Evolutionary conservation across 2,329 filamentous ascomycete species (phyloP), one percentile per base, ranked within the genome.

Genomic region (Talaromyces sp.): DNA sequence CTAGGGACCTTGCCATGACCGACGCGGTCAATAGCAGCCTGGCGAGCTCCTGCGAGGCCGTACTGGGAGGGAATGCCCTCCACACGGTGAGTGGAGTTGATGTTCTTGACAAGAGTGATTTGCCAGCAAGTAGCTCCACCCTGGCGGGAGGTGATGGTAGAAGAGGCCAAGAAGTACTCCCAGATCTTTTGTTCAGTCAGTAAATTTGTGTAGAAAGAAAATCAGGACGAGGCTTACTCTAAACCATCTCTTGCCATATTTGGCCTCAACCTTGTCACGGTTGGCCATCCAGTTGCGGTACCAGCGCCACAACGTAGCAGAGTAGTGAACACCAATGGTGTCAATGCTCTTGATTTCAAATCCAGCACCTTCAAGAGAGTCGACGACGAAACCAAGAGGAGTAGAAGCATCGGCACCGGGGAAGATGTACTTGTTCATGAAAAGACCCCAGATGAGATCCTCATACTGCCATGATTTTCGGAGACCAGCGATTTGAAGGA

Each of bases 391-490:
- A 71, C 92, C 92, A 58, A 99, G 88, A 61, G 95, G 95, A 66
- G 93, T 96, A 50, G 92, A 96, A 61, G 95, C 95, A 77, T 98
- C 95, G 61, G 95, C 95, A 77, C 95, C 95, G 39, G 93, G 95
- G 87, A 98, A 98, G 78, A 98, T 86, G 81, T 98, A 97, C 84
- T 97, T 97, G 89, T 98, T 98, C 93, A 98, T 96, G 86, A 97
- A 98, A 56, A 98, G 86, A 77, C 95, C 95, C 95, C 95, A 98
- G 79, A 94, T 91, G 61, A 97, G 86, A 81, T 98, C 94, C 84
- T 98, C 93, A 76, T 97, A 98, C 80, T 98, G 95, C 95, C 95
- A 98, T 69, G 86, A 84, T 84, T 96, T 96, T 72, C 95, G 90
- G 68, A 99, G 86, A 81, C 95, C 95, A 72, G 94, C 93, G 73